These are phyloP conservation scores for Solanum okadae DNA, from an alignment of 257 asterid genomes.

Conservation along the genomic window DNA sequence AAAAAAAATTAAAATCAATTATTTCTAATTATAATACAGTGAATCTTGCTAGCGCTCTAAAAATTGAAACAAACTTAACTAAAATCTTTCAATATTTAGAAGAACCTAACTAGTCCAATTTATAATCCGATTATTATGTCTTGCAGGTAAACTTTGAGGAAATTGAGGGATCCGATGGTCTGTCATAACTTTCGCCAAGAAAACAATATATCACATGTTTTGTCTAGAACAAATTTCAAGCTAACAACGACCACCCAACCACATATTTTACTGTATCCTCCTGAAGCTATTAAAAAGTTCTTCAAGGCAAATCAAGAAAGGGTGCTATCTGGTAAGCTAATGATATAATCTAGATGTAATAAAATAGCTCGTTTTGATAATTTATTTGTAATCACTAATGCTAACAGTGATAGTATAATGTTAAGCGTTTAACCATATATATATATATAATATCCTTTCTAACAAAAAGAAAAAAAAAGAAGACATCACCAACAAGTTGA, in stretches of 20 bases:
- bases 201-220: no score
- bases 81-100: neutral
- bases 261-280: neutral
- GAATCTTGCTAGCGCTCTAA: neutral
- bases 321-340: neutral
- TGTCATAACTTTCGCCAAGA: neutral
- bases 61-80: neutral
- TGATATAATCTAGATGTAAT: no score
- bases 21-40: neutral
- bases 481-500: no score
- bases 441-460: neutral
- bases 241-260: neutral
- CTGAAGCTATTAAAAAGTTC: neutral
- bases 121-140: no score
- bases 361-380: no score
- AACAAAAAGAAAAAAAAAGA: no score
- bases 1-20: neutral
- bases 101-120: neutral
- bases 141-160: no score
- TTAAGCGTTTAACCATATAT: no score
- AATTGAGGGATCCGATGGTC: neutral
- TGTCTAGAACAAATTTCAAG: no score
- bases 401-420: neutral
- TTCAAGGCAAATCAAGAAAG: no score
- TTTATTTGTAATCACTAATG: neutral